Base-by-base conservation (phyloP, 306 rosid genomes). In the Fagus sylvatica region DNA sequence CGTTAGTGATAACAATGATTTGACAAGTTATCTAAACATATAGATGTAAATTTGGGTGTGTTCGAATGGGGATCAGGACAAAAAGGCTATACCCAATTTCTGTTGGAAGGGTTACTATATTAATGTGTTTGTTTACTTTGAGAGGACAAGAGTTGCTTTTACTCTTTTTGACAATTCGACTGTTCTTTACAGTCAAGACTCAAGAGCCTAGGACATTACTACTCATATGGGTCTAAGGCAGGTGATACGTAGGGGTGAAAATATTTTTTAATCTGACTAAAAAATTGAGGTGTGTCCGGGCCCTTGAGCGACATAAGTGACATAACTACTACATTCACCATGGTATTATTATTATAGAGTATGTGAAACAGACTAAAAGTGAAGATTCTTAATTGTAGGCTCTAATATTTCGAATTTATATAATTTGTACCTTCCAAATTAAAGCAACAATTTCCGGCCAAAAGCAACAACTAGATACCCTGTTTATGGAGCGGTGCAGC, bases 121-220 rank as follows among this genome's bases (percentile, higher is more conserved):
- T 28, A 55, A 69, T 33, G 39, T 17, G 32, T 2, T 5, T 28
- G 53, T 8, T 5, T 41, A 32, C 41, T n/a, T 43, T 22, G 72
- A 36, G 53, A 48, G 76, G 53, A 71, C 55, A 28, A 16, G 64
- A 13, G 64, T 55, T 49, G 65, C 72, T 78, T 70, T 78, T 57
- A 51, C 76, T 33, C 53, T 46, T 56, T 71, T 54, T 49, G 61
- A 46, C n/a, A 54, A 0, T 5, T 2, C 68, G 33, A 34, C 57
- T 54, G 3, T 7, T 13, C 57, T 36, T 71, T 53, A 15, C 61
- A 6, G 49, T 60, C 49, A 37, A 39, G 30, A 6, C 22, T 46
- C 39, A 34, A 13, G 11, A 62, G 19, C 67, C 40, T 28, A 67
- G 55, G 56, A 68, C 71, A 67, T 67, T 39, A 40, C 80, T 19